Evolutionary conservation across 2,329 filamentous ascomycete species (phyloP), one percentile per base, ranked within the genome.

Genomic region (Aspergillus aculeatus): DNA sequence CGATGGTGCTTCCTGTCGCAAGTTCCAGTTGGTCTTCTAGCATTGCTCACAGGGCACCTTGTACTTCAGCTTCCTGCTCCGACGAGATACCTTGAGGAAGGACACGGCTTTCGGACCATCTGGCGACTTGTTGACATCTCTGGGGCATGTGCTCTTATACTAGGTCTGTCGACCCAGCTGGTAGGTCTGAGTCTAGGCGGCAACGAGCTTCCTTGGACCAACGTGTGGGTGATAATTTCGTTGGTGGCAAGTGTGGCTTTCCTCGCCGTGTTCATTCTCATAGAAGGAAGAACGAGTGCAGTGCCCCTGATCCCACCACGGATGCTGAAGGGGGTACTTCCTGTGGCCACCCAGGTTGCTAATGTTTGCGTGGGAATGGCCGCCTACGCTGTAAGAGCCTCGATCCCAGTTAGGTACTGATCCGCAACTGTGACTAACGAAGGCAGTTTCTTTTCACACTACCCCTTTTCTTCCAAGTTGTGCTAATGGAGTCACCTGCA

Each of bases 311-410:
- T 81, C 47, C 79, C 79, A 0, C 63, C 77, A 35, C 72, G 75
- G 24, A 82, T 88, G 79, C 72, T 89, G 4, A 78, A 74, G n/a
- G 85, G 86, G 0, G 71, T 78, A 11, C 75, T 85, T 31, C 83
- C 84, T 0, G 72, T 86, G 1, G 77, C 83, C 2, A 84, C 82
- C 2, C 84, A 86, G 62, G 74, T 83, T 23, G 79, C 84, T 51
- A 89, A 88, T 62, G 75, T 88, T 12, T 86, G 83, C 58, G 82
- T 83, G 1, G 86, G 86, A 0, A 80, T 87, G 70, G 80, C 84
- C 9, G 84, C 84, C 1, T 89, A 88, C 69, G 84, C 84, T 16
- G 85, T 87, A 69, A 71, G 83, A 12, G 16, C 38, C 38, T 77
- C 7, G 19, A 3, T 53, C 3, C 32, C 5, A 29, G 41, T 1